phyloP scores from a whole-genome alignment of 73 alveolate genomes.

The Tetrahymena thermophila region DNA sequence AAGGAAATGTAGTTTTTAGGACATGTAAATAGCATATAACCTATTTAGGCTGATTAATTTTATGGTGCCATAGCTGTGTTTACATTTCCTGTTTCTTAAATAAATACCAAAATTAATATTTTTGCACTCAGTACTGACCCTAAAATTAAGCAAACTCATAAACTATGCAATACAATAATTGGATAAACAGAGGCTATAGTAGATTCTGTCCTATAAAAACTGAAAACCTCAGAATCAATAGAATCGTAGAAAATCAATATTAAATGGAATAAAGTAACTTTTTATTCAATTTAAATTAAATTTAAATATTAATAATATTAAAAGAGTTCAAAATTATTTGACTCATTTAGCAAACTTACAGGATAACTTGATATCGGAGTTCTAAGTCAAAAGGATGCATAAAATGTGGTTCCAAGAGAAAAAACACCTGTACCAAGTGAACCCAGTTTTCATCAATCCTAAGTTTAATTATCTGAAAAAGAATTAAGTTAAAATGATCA shows the following conservation, averaged over 20 bases:
- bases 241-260: not conserved
- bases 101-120: not conserved
- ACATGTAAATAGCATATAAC: not conserved
- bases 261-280: not conserved
- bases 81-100: not conserved
- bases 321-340: not conserved
- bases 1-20: not conserved
- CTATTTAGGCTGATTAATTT: not conserved
- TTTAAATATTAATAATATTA: not conserved
- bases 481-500: not conserved
- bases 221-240: not conserved
- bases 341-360: not conserved
- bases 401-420: not conserved
- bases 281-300: not conserved
- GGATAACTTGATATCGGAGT: not conserved
- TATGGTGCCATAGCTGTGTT: not conserved
- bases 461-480: not conserved
- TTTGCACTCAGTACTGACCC: not conserved
- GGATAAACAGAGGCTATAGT: not conserved
- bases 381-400: not conserved
- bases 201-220: not conserved
- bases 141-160: not conserved
- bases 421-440: not conserved
- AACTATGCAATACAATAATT: not conserved
- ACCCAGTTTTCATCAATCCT: not conserved